Conservation (phyloP, 2,329 filamentous ascomycete species). For the Trichoderma simmonsii region DNA sequence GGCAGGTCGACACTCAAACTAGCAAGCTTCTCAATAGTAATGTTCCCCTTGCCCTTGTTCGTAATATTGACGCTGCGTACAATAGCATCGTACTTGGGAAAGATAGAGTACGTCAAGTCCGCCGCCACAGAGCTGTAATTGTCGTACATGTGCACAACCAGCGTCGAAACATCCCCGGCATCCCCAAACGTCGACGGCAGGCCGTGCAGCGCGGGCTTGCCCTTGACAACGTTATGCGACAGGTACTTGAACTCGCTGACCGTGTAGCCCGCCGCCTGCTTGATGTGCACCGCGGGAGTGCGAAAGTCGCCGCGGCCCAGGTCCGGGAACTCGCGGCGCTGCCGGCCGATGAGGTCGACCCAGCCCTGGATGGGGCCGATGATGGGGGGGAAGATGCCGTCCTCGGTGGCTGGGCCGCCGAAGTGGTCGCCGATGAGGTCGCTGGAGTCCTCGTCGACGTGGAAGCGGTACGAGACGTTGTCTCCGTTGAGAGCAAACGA, state of each 20-base stretch:
- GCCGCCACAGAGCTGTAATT: conserved; percentile 56
- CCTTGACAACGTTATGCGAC: conserved; percentile 51
- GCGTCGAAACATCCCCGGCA: conserved; percentile 54
- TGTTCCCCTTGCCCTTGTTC: conserved; percentile 52
- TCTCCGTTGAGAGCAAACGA: conserved; percentile 56
- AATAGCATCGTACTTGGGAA: conserved; percentile 59
- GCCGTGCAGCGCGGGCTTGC: conserved; percentile 55
- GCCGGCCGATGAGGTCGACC: conserved; percentile 48
- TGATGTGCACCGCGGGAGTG: conserved; percentile 58
- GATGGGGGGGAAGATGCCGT: conserved; percentile 40
- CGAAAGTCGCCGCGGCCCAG: conserved; percentile 62
- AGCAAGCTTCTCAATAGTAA: conserved; percentile 54
- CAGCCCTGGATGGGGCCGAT: conserved; percentile 45
- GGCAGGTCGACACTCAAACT: conserved; percentile 62
- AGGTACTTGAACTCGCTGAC: conserved; percentile 57
- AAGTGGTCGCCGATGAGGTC: conserved; percentile 62
- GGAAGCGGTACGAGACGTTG: conserved; percentile 60
- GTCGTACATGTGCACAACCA: conserved; percentile 57
- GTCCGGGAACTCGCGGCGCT: conserved; percentile 62
- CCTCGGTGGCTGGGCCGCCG: conserved; percentile 53
- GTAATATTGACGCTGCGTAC: conserved; percentile 59
- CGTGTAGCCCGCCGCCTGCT: conserved; percentile 56
- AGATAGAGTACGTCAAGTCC: conserved; percentile 61
- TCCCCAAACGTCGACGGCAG: conserved; percentile 59
- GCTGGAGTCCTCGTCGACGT: conserved; percentile 53